Evolutionary conservation across 768 basidiomycete species (phyloP).

Genomic region (Tylopilus vinaceipallidus): DNA sequence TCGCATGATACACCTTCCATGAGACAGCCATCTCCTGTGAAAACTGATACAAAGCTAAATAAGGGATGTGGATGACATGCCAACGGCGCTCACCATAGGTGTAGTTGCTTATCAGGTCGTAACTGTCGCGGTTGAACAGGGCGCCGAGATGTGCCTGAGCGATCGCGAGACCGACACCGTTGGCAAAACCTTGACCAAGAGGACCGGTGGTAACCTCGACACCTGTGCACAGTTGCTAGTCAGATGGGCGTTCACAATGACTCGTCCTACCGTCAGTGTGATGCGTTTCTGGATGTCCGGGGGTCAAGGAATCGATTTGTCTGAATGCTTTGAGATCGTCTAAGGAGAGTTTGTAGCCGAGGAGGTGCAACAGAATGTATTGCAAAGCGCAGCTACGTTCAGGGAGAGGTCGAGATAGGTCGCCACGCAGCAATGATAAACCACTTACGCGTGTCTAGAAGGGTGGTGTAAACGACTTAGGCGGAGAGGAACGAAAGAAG

Average conservation of each 20-base stretch:
- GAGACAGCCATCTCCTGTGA: constrained; percentile 92
- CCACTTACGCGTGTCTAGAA: constrained; percentile 68
- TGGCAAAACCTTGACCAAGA: constrained; percentile 92
- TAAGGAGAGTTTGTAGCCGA: constrained; percentile 88
- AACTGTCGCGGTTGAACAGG: constrained; percentile 85
- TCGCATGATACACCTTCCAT: constrained; percentile 97
- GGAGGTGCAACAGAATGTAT: constrained; percentile 87
- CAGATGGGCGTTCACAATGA: background rate
- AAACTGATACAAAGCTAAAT: constrained; percentile 49
- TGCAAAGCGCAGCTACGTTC: constrained; percentile 80
- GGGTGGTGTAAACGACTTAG: constrained; percentile 10
- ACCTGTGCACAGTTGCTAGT: constrained; percentile 36
- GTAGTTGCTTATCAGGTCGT: constrained; percentile 79
- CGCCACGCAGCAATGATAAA: background rate
- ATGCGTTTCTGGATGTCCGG: constrained; percentile 85
- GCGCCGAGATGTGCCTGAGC: constrained; percentile 89
- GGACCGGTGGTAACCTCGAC: constrained; percentile 95
- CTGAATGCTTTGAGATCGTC: constrained; percentile 94
- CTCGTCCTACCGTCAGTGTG: constrained; percentile 56
- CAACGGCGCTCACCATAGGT: constrained; percentile 66
- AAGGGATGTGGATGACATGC: background rate
- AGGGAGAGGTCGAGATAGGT: constrained; percentile 5
- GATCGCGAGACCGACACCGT: constrained; percentile 91
- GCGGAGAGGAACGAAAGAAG: background rate
- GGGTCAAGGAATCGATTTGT: constrained; percentile 85